Base-by-base conservation (phyloP, 805 yeast genomes). In the Hanseniaspora nectarophila region DNA sequence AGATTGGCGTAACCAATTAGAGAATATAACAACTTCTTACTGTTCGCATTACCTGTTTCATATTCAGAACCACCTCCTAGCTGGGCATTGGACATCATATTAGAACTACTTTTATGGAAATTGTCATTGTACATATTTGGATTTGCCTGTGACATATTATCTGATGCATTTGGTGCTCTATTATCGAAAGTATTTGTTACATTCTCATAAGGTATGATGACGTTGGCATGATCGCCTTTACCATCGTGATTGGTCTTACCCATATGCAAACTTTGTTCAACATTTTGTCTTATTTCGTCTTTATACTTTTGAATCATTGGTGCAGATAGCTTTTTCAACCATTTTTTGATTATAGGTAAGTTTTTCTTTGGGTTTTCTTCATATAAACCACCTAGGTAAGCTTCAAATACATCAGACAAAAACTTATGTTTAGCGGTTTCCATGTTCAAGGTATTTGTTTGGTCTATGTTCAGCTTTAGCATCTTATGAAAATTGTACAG, bases 381-480 rank as follows among this genome's bases (percentile, higher is more conserved):
- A 21, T 77, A 70, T 31, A 90, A 65, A 0, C 94, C 98, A 6
- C 95, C 97, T 43, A 92, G 73, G 58, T 90, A 90, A 0, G 97
- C 96, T 67, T 92, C 98, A 63, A 90, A 85, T 0, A 84, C 79
- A 70, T 90, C 98, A 0, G 97, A 95, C 60, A 75, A 75, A 4
- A 84, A 70, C 62, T 92, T 92, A 56, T 75, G 75, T 54, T 74
- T 77, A 8, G 85, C 85, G 32, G 70, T 68, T 28, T 67, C 63
- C 50, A 74, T 70, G 18, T 55, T 57, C 3, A 55, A 52, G 23
- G 63, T 59, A 8, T 71, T 60, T 4, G 64, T 63, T 33, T 70
- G 77, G 53, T 76, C 77, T 32, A 73, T 70, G 57, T 74, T 73
- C 50, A 74, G 70, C 53, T 73, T 71, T 56, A 86, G 66, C 51